These are phyloP conservation scores for Dothistroma pini DNA, from an alignment of 2,329 filamentous ascomycete species.

Conservation along the genomic window DNA sequence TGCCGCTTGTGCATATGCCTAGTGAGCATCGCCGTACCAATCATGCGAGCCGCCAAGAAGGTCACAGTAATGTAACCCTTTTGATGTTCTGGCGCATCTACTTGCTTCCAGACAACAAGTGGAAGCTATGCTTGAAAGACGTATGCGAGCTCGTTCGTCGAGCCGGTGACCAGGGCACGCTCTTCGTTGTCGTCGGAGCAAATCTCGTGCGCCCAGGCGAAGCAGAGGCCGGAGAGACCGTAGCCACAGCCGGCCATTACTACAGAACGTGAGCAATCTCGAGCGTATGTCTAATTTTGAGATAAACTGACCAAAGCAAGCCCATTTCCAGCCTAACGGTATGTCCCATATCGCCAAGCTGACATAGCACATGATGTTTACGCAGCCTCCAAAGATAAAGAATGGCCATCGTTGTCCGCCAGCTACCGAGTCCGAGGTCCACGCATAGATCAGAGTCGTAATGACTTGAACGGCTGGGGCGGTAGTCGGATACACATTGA, in stretches of 20 bases:
- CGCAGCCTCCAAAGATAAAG: constrained; percentile 54
- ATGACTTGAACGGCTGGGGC: constrained; percentile 54
- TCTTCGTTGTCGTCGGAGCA: constrained; percentile 60
- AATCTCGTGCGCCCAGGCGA: constrained; percentile 50
- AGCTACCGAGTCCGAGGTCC: constrained; percentile 61
- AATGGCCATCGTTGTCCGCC: constrained; percentile 60
- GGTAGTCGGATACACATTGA: constrained; percentile 53
- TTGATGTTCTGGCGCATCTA: constrained; percentile 43
- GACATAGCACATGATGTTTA: constrained; percentile 44
- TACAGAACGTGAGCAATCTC: background rate
- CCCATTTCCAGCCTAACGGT: constrained; percentile 56
- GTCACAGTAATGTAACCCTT: constrained; percentile 60
- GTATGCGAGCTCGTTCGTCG: constrained; percentile 67
- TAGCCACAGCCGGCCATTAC: constrained; percentile 49
- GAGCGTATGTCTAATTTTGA: background rate
- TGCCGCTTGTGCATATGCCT: constrained; percentile 43
- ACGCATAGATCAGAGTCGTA: constrained; percentile 61
- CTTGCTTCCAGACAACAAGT: constrained; percentile 61
- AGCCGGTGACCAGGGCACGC: constrained; percentile 59
- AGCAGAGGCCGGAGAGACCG: constrained; percentile 48
- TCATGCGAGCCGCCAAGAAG: constrained; percentile 49
- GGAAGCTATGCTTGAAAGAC: constrained; percentile 67
- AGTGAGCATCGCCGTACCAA: constrained; percentile 50
- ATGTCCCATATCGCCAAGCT: constrained; percentile 47
- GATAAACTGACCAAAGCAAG: constrained; percentile 47